Conservation (phyloP, 1,139 yeast genomes). For the Geotrichum europaeum region DNA sequence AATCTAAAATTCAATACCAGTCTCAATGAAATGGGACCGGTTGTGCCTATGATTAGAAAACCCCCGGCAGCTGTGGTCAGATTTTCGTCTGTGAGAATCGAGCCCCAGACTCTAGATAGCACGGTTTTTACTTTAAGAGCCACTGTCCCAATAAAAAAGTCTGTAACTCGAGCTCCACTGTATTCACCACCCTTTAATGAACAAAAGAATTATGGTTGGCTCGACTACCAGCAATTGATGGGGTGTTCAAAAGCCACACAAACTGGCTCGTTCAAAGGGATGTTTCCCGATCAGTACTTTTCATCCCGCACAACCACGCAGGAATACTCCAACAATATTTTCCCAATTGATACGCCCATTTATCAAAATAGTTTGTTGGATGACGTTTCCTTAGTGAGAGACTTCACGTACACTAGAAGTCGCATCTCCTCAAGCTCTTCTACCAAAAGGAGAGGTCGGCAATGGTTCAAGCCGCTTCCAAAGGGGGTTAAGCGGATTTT, state of each 20-base stretch:
- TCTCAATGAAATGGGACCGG: not conserved
- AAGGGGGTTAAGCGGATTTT: not conserved
- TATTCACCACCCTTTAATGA: not conserved
- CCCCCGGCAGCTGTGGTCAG: not conserved
- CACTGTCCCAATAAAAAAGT: not conserved
- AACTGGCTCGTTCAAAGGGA: not conserved
- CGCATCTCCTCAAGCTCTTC: too few relatives aligned
- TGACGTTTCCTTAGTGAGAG: not conserved
- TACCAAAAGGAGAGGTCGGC: not conserved
- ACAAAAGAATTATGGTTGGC: not conserved
- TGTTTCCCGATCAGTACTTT: not conserved
- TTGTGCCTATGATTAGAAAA: not conserved
- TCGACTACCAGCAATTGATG: not conserved
- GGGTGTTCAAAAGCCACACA: not conserved
- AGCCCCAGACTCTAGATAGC: not conserved
- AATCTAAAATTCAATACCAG: not conserved
- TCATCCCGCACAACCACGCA: not conserved
- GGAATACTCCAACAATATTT: too few relatives aligned
- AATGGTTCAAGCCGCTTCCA: not conserved
- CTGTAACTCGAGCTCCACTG: not conserved
- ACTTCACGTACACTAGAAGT: not conserved
- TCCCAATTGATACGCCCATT: not conserved
- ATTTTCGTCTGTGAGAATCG: not conserved
- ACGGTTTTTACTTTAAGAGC: not conserved
- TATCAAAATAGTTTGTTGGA: not conserved